Evolutionary conservation across 164 flowering plant genomes (phyloP).

Genomic region (Santalum album): DNA sequence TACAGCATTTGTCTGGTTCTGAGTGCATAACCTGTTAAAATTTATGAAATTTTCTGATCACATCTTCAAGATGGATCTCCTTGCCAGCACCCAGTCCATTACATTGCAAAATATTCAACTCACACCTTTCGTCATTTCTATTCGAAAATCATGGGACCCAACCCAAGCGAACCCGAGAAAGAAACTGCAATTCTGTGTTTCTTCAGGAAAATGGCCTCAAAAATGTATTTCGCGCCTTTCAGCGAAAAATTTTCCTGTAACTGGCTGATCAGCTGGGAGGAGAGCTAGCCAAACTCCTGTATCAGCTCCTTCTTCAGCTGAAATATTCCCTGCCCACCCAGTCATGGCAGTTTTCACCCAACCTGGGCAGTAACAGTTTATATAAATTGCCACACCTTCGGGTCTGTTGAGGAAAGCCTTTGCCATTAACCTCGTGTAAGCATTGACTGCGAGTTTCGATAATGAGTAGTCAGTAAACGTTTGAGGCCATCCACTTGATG

Average conservation of each 20-base stretch:
- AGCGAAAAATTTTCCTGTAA: slow-evolving; percentile 73
- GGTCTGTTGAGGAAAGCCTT: slow-evolving; percentile 40
- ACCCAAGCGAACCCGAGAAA: no score
- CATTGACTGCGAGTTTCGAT: slow-evolving; percentile 83
- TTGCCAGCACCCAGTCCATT: no score
- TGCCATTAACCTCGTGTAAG: slow-evolving; percentile 70
- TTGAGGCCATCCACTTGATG: slow-evolving; percentile 79
- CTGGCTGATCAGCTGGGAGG: slow-evolving; percentile 49
- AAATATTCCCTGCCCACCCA: slow-evolving; percentile 75
- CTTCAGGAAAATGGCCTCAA: no score
- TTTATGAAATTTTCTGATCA: no score
- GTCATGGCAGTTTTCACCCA: slow-evolving; percentile 98
- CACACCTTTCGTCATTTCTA: no score
- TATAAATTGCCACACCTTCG: slow-evolving; percentile 55
- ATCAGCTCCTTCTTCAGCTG: slow-evolving; percentile 81
- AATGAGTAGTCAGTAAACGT: slow-evolving; percentile 76
- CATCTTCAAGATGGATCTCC: no score
- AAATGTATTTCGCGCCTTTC: slow-evolving; percentile 89
- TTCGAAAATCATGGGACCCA: no score
- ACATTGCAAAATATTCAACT: no score
- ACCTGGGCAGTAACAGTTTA: slow-evolving; percentile 92
- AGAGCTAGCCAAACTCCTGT: slow-evolving; percentile 93
- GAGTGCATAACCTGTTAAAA: no score
- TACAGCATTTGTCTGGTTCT: no score
- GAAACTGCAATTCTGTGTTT: no score